These are phyloP conservation scores for Penicillium mononematosum DNA, from an alignment of 495 filamentous ascomycete genomes.

Conservation along the genomic window DNA sequence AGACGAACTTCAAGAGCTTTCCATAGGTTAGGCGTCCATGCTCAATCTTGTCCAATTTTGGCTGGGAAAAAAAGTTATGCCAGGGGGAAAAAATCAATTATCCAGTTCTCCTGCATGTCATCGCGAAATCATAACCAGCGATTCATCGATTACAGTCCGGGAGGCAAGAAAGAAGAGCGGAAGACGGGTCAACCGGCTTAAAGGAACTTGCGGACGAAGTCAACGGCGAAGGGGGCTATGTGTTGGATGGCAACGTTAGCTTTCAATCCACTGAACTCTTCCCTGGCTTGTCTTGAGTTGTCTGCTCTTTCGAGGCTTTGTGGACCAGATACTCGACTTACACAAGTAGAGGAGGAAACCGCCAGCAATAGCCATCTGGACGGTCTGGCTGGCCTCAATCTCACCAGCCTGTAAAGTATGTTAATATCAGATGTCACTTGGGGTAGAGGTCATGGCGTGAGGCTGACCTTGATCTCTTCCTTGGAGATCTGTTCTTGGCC, in stretches of 20 bases:
- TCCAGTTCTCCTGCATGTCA: constrained; percentile 5
- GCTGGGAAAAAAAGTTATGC: background rate
- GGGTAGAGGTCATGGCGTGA: background rate
- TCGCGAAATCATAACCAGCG: constrained; percentile 12
- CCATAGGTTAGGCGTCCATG: background rate
- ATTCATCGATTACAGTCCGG: constrained; percentile 8
- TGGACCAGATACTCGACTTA: constrained; percentile 47
- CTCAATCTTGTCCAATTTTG: background rate
- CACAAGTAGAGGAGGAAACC: constrained; percentile 78
- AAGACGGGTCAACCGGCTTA: constrained; percentile 40
- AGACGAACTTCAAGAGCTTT: constrained; percentile 1
- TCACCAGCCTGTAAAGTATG: constrained; percentile 54
- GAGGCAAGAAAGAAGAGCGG: constrained; percentile 8
- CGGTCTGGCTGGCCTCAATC: constrained; percentile 63
- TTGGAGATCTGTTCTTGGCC: constrained; percentile 48
- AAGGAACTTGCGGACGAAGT: constrained; percentile 71
- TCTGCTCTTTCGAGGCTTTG: background rate
- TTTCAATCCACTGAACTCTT: background rate
- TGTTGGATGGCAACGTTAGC: background rate
- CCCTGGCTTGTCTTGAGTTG: background rate
- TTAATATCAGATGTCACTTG: background rate
- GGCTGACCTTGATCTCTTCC: constrained; percentile 47
- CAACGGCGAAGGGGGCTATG: constrained; percentile 78
- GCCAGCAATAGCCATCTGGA: constrained; percentile 60
- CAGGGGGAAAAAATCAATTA: constrained; percentile 5